Evolutionary conservation across 345 rosid genomes (phyloP).

Genomic region (Toxicodendron radicans): DNA sequence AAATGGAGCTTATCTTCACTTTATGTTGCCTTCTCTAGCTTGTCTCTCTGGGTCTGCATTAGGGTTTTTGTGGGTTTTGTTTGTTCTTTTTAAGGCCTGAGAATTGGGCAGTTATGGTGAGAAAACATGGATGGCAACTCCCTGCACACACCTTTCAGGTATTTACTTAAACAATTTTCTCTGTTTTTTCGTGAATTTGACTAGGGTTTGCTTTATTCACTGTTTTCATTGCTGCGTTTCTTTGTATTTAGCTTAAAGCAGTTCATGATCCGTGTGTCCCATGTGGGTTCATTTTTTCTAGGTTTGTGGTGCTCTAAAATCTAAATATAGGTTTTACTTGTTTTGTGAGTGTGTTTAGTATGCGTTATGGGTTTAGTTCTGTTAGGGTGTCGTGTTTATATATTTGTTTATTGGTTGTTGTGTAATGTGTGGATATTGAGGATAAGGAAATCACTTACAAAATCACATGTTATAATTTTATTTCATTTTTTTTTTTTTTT

Average conservation of each 20-base stretch:
- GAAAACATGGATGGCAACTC: conserved; percentile 98
- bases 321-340: neutral
- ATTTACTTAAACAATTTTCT: neutral
- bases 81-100: conserved; percentile 15
- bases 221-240: neutral
- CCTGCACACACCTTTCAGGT: conserved; percentile 98
- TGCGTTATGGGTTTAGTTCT: neutral
- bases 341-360: neutral
- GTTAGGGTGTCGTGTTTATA: neutral
- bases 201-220: conserved; percentile 1
- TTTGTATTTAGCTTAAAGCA: neutral
- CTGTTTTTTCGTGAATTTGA: conserved; percentile 2
- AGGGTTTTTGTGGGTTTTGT: conserved; percentile 11
- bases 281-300: conserved; percentile 16
- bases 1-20: neutral
- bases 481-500: no score
- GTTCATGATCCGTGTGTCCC: neutral
- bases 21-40: neutral
- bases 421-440: no score
- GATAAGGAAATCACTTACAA: no score
- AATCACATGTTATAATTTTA: no score
- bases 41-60: neutral
- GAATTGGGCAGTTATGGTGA: conserved; percentile 59
- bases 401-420: no score
- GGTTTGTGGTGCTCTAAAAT: neutral